Conservation (phyloP, 495 filamentous ascomycete genomes). For the Lasiosphaeria miniovina region DNA sequence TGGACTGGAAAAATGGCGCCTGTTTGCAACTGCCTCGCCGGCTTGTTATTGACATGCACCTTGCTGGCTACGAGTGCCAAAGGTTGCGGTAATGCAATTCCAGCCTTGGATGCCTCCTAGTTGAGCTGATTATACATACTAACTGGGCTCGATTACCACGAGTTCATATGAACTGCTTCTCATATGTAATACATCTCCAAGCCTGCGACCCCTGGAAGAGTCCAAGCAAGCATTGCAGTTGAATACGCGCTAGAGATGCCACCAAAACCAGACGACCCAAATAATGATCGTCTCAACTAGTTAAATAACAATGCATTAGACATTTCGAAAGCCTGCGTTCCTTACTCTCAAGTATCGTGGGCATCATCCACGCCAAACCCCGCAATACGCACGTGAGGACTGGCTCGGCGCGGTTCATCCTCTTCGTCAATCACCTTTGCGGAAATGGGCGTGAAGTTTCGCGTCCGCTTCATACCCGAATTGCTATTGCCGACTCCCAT, state of each 20-base stretch:
- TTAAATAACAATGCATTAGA: neutral
- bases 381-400: constrained; percentile 24
- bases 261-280: neutral
- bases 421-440: constrained; percentile 41
- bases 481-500: constrained; percentile 5
- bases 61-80: too few species aligned
- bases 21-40: too few species aligned
- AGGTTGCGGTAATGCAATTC: too few species aligned
- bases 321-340: neutral
- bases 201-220: neutral
- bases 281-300: neutral
- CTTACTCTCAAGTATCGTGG: neutral
- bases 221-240: neutral
- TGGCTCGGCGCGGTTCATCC: constrained; percentile 34
- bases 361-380: constrained; percentile 6
- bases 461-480: constrained; percentile 34
- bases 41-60: too few species aligned
- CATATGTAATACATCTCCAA: constrained; percentile 2
- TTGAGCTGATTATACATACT: too few species aligned
- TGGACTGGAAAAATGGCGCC: too few species aligned
- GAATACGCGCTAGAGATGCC: neutral
- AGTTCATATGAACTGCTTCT: constrained; percentile 3
- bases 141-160: neutral
- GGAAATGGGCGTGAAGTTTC: constrained; percentile 45
- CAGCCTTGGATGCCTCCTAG: too few species aligned